phyloP scores from a whole-genome alignment of 2,329 filamentous ascomycete genomes.

The Colletotrichum sp. region DNA sequence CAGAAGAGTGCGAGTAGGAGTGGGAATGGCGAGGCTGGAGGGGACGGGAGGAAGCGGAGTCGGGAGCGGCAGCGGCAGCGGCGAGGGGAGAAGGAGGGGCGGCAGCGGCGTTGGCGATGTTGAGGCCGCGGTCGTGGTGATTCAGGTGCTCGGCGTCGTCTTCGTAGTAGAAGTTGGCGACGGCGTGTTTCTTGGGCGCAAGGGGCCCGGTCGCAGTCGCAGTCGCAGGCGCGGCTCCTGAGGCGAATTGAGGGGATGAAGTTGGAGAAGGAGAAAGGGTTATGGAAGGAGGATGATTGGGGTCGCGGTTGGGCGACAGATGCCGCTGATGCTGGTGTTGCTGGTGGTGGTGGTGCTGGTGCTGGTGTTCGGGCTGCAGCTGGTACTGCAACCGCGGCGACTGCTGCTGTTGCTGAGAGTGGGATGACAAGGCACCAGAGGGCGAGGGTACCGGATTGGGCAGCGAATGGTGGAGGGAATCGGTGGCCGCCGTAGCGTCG shows the following conservation, averaged over 20 bases:
- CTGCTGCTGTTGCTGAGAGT: background rate
- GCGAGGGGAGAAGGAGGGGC: background rate
- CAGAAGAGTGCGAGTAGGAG: background rate
- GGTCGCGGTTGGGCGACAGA: background rate
- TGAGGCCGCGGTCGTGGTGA: background rate
- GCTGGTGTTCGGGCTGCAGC: background rate
- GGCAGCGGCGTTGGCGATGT: background rate
- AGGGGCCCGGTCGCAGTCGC: background rate
- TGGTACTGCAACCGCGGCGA: background rate
- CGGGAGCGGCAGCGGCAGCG: background rate
- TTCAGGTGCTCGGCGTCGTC: slow-evolving; percentile 1
- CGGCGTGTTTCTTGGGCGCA: slow-evolving; percentile 14
- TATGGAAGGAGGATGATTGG: background rate
- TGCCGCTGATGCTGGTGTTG: background rate
- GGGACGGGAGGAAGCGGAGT: slow-evolving; percentile 17
- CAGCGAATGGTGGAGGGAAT: background rate
- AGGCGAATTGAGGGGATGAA: background rate
- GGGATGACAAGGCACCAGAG: background rate
- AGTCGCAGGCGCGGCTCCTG: background rate
- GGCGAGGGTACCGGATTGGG: slow-evolving; percentile 4
- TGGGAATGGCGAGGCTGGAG: slow-evolving; percentile 8
- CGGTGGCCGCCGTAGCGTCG: slow-evolving; percentile 19
- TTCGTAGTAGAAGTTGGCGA: slow-evolving; percentile 19
- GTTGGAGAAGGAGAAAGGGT: background rate
- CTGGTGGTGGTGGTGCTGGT: background rate